Base-by-base conservation (phyloP, 257 asterid species). In the Ehretia macrophylla region DNA sequence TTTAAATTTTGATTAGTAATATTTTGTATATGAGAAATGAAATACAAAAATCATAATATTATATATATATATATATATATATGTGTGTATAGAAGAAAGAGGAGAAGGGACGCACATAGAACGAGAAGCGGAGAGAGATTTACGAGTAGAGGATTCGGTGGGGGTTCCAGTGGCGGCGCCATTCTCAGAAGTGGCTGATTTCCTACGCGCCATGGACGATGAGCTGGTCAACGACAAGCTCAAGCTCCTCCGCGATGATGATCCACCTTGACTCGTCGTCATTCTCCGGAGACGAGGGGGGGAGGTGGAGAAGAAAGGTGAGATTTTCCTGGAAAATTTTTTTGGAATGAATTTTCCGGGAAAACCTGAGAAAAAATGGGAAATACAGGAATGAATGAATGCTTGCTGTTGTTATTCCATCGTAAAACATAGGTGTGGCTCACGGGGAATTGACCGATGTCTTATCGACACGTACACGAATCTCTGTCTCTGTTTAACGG, bases 201-300 rank as follows among this genome's bases (percentile, higher is more conserved):
- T 90, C 79, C 69, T 75, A 63, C 80, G 63, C 21, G 56, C 50
- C 10, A 35, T 71, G 46, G 88, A 70, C 59, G 80, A 45, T 21
- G 89, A 62, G 68, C 70, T 73, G 58, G 79, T 62, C 81, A 83
- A 67, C 49, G 97, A 68, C 67, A 75, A 18, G 70, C 93, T 87
- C 67, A 75, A 18, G 70, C 93, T 87, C 67, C 88, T 81, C 81
- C 94, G 65, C 38, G 95, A 80, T 54, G 92, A 69, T 56, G 76
- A 60, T 56, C 90, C 95, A 71, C 88, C 90, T 67, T 84, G 96
- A 80, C 92, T 87, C 72, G 81, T 70, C 78, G 84, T 64, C 84
- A 84, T 78, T 77, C 67, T 51, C 62, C 12, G n/a, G n/a, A n/a
- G n/a, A n/a, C n/a, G n/a, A n/a, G n/a, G n/a, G n/a, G n/a, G n/a